Evolutionary conservation across 768 basidiomycete genomes (phyloP).

Genomic region (Pleurotus eryngii): DNA sequence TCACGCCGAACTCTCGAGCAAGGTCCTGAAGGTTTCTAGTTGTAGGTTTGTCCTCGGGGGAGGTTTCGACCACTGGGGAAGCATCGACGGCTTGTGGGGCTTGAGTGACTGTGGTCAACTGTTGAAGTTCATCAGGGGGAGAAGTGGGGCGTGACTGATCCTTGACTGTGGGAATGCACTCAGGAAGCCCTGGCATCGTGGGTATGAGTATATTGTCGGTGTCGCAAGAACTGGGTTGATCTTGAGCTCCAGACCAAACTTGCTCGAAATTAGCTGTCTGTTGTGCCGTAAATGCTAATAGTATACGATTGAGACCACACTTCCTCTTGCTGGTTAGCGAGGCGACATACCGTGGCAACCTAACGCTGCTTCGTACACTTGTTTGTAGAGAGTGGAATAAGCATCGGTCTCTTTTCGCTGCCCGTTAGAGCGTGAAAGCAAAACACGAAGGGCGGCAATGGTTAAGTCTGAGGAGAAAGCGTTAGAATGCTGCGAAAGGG

Average conservation of each 20-base stretch:
- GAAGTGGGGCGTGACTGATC: no score
- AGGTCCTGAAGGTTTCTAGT: slow-evolving; percentile 42
- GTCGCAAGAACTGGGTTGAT: no score
- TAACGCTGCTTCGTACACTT: slow-evolving; percentile 48
- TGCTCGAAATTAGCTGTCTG: slow-evolving; percentile 48
- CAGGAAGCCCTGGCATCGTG: no score
- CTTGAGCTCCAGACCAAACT: slow-evolving; percentile 21
- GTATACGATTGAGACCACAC: neutral
- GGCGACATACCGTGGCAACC: slow-evolving; percentile 50
- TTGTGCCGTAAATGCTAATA: slow-evolving; percentile 59
- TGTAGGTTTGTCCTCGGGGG: neutral
- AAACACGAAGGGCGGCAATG: slow-evolving; percentile 52
- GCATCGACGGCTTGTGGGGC: neutral
- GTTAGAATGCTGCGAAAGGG: neutral
- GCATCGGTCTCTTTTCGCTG: slow-evolving; percentile 31
- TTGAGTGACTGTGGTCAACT: neutral
- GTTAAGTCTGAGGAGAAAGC: neutral
- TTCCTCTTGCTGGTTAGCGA: neutral
- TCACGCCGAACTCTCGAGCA: slow-evolving; percentile 76
- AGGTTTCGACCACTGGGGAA: neutral
- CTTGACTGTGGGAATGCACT: no score
- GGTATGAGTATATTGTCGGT: no score
- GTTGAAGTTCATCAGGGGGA: no score
- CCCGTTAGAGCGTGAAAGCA: slow-evolving; percentile 48
- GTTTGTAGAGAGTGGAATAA: slow-evolving; percentile 32